Evolutionary conservation across 2,329 filamentous ascomycete genomes (phyloP), one percentile per base, ranked within the genome.

Genomic region (Sphaerulina populicola): DNA sequence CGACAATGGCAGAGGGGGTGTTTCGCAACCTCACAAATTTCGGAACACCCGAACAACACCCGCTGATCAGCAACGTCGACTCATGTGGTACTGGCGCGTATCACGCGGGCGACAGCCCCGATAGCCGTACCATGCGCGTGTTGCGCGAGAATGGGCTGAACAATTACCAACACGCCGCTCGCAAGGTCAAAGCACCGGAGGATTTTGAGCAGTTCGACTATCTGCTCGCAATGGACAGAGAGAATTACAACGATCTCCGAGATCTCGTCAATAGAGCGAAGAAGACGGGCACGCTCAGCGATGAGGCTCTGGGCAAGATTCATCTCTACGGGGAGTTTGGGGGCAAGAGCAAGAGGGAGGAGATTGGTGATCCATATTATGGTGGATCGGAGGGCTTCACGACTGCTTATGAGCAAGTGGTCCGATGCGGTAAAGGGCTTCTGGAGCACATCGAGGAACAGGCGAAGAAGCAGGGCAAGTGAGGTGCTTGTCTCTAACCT

Each of bases 1-100:
- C 89, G 6, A 87, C 93, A 30, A 97, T 98, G 93, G 88, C 90
- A 41, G 91, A 97, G 74, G 93, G 87, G 44, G 86, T 95, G 58
- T 97, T 98, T 72, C 81, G 82, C 52, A 79, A 83, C 54, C 72
- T 93, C 37, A 78, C 71, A 7, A 60, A 83, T 52, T 70, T 78
- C 42, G 74, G 79, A 21, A 81, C 81, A 63, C 36, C 58, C 5
- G 41, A 62, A 6, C 53, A 66, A 0, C 68, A 74, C 48, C 67
- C 71, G 10, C 74, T 77, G 61, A 81, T 96, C 64, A 73, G 72
- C 12, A 73, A 73, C 53, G 81, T 96, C 60, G 93, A 97, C 69
- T 94, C 87, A 7, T 93, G 88, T 68, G 93, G 93, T 44, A 98
- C 93, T 14, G 87, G 81, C 46, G 88, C 84, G 40, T 97, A 96